These are phyloP conservation scores for Alternaria novae-zelandiae DNA, from an alignment of 2,329 filamentous ascomycete genomes.

Conservation along the genomic window DNA sequence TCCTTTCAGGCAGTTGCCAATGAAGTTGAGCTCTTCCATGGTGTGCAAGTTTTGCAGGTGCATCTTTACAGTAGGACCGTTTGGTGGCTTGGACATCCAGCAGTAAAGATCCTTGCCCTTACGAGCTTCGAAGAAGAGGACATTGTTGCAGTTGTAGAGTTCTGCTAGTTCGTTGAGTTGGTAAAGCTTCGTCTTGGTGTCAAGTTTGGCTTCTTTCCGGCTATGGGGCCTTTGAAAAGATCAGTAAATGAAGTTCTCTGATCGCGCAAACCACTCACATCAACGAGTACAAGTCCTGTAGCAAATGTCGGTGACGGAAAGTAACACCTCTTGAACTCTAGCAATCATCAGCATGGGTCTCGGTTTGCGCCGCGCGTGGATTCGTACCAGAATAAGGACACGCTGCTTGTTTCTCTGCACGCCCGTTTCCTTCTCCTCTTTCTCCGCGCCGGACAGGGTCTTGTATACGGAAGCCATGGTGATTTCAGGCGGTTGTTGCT, in stretches of 20 bases:
- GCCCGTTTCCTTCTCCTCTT: conserved; percentile 43
- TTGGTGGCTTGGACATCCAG: conserved; percentile 91
- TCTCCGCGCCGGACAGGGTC: conserved; percentile 54
- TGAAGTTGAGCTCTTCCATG: conserved; percentile 96
- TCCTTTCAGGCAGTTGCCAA: conserved; percentile 94
- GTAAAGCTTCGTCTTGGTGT: conserved; percentile 85
- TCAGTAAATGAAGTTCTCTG: conserved; percentile 9
- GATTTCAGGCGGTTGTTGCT: conserved; percentile 17
- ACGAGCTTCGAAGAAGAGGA: conserved; percentile 92
- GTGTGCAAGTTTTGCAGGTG: conserved; percentile 90
- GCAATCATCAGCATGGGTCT: conserved; percentile 21
- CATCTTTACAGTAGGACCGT: conserved; percentile 76
- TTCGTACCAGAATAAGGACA: conserved; percentile 74
- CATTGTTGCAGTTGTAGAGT: conserved; percentile 92
- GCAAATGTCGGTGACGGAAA: conserved; percentile 89
- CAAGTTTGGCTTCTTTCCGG: conserved; percentile 94
- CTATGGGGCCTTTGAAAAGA: conserved; percentile 68
- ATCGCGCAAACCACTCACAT: conserved; percentile 55
- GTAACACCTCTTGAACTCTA: conserved; percentile 87
- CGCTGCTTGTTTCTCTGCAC: conserved; percentile 59
- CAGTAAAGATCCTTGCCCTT: conserved; percentile 95
- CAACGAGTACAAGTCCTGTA: conserved; percentile 86
- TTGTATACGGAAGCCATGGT: conserved; percentile 65
- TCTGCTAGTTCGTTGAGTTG: conserved; percentile 57
- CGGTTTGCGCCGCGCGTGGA: not conserved